phyloP scores from a whole-genome alignment of 495 filamentous ascomycete species.

The Tetracladium setigerum region DNA sequence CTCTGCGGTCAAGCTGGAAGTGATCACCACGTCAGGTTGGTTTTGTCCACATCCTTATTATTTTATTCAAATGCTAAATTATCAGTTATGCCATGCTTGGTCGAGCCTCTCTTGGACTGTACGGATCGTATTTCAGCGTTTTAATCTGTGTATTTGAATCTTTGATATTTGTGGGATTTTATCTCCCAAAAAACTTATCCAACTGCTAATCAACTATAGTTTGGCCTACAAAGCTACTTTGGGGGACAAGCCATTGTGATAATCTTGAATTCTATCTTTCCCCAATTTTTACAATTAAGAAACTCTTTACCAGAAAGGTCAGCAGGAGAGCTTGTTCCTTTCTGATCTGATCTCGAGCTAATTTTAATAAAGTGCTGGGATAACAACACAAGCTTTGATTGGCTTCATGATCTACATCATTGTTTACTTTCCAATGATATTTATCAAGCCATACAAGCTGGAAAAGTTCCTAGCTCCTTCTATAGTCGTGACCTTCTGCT shows the following conservation, averaged over 20 bases:
- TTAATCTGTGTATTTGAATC: conserved; percentile 5
- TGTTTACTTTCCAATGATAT: conserved; percentile 7
- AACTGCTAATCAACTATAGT: too few relatives aligned
- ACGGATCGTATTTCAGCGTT: conserved; percentile 3
- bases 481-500: background rate
- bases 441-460: conserved; percentile 31
- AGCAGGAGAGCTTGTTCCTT: background rate
- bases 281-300: conserved; percentile 1
- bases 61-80: background rate
- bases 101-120: conserved; percentile 2
- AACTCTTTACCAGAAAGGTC: conserved; percentile 7
- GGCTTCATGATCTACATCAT: conserved; percentile 8
- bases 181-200: too few relatives aligned
- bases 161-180: conserved; percentile 44
- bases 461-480: conserved; percentile 17
- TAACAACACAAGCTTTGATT: conserved; percentile 24
- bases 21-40: background rate
- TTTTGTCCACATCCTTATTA: background rate
- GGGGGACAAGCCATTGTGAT: conserved; percentile 18
- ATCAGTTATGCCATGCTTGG: conserved; percentile 7
- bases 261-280: conserved; percentile 5
- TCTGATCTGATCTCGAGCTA: background rate
- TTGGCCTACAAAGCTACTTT: conserved; percentile 72
- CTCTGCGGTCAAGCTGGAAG: background rate
- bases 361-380: conserved; percentile 10